Base-by-base conservation (phyloP, 2,329 filamentous ascomycete genomes). In the Colletotrichum sansevieriae region DNA sequence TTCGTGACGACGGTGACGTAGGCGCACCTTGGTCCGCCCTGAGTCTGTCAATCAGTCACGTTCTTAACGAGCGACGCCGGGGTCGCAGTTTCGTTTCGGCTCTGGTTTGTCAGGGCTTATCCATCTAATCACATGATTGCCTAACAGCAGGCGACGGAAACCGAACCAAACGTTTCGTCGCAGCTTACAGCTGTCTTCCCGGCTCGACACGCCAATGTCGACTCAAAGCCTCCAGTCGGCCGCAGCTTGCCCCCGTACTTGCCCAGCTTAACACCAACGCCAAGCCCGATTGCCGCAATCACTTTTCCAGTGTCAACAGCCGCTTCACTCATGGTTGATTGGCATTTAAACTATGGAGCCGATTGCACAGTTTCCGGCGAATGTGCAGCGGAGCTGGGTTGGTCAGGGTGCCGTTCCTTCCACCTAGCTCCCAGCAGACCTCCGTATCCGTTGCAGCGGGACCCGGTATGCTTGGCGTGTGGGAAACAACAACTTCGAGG, bases 101-200 rank as follows among this genome's bases (percentile, higher is more conserved):
- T 60, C n/a, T 51, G 49, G 47, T 60, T 60, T 65, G 62, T 68
- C 65, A 68, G 65, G 62, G 65, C 55, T 51, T 43, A 65, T 60
- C 52, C 62, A 65, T 63, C 64, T 68, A 37, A 65, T 35, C 54
- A 39, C 37, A 13, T 9, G 25, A 5, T 29, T 33, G 35, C 47
- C 22, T 29, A 46, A 59, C 54, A 13, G 44, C 4, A 25, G 33
- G 12, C 41, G 41, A 54, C 29, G 49, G 25, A 63, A 56, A 11
- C 55, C 57, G 35, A 66, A 35, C 20, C 35, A 46, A 12, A 46
- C 25, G 65, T 58, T 68, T 64, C 52, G 65, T 68, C 44, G 54
- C 44, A 63, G 25, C 60, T 47, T 20, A 46, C 52, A 64, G 60
- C 44, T 49, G 51, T 18, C 44, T 37, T 63, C 43, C 51, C 46